A percentile compares a stretch with the other conserved stretches of the same genome.
Conservation (phyloP, 768 basidiomycete species). For the Boletus pseudo-olivaceus region DNA sequence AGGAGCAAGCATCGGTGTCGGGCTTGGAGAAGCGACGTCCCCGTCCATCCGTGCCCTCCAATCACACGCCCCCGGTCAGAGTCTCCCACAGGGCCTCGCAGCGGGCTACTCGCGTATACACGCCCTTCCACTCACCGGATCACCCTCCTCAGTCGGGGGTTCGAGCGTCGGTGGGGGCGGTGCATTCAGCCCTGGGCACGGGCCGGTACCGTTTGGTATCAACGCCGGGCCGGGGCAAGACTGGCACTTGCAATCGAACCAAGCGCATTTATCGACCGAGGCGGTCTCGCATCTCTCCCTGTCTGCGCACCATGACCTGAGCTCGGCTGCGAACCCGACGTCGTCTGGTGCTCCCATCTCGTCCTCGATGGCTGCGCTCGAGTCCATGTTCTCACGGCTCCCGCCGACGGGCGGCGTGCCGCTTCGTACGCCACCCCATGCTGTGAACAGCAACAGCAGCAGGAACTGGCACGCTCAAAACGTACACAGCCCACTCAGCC, state of each 20-base stretch:
- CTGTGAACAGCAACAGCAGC: constrained; percentile 19
- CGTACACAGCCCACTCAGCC: constrained; percentile 57
- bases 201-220: constrained; percentile 29
- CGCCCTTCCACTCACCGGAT: constrained; percentile 48
- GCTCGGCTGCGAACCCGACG: background rate
- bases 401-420: constrained; percentile 21
- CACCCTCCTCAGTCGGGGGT: constrained; percentile 32
- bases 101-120: constrained; percentile 90
- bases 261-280: constrained; percentile 17
- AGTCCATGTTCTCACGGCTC: constrained; percentile 53
- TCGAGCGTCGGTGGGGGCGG: constrained; percentile 25
- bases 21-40: constrained; percentile 41
- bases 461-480: constrained; percentile 37
- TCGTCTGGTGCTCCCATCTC: constrained; percentile 9
- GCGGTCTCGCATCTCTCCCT: constrained; percentile 22
- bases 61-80: constrained; percentile 86
- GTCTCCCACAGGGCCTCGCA: constrained; percentile 87
- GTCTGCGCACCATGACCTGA: constrained; percentile 24
- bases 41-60: constrained; percentile 79
- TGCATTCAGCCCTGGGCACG: constrained; percentile 31
- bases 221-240: constrained; percentile 27
- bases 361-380: constrained; percentile 35
- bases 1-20: constrained; percentile 13
- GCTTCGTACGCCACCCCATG: constrained; percentile 27
- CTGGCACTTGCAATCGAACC: constrained; percentile 29